These are phyloP conservation scores for Emmonsiellopsis sp. DNA, from an alignment of 2,329 filamentous ascomycete genomes.

Conservation along the genomic window DNA sequence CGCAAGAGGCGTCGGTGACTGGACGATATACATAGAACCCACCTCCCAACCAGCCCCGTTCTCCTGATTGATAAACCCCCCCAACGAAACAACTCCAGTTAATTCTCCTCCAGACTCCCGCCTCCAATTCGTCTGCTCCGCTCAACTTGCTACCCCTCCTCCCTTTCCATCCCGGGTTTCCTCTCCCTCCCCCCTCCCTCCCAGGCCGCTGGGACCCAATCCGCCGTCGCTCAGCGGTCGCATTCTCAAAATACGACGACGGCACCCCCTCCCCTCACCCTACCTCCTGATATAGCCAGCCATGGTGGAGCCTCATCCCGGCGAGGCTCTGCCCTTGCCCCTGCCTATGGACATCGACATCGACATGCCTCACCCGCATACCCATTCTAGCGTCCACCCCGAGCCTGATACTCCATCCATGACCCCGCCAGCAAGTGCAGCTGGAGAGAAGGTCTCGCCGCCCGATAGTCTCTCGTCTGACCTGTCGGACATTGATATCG, in stretches of 20 bases:
- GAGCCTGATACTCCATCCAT: constrained; percentile 24
- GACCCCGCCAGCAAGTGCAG: constrained; percentile 34
- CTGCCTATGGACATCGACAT: not conserved
- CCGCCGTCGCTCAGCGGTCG: constrained; percentile 37
- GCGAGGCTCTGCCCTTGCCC: not conserved
- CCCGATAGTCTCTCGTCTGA: constrained; percentile 28
- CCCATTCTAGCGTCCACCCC: not conserved
- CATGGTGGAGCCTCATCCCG: constrained; percentile 20
- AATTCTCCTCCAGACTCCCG: not conserved
- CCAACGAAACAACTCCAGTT: not conserved
- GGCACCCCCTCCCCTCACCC: constrained; percentile 17
- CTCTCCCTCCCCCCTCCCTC: constrained; percentile 10
- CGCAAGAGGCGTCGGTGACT: not conserved
- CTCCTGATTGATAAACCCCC: not conserved
- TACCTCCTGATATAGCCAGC: constrained; percentile 4
- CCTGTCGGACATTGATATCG: constrained; percentile 33
- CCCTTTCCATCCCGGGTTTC: constrained; percentile 7
- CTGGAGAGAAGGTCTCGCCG: constrained; percentile 35
- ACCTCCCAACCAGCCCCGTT: too few relatives aligned
- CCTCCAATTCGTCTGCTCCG: not conserved
- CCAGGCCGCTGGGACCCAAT: constrained; percentile 33
- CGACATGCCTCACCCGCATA: not conserved
- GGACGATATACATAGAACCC: too few relatives aligned
- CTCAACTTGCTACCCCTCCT: not conserved
- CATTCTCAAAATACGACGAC: constrained; percentile 25